Evolutionary conservation across 768 basidiomycete species (phyloP), one percentile per base, ranked within the genome.

Genomic region (Calocybe cyanea): DNA sequence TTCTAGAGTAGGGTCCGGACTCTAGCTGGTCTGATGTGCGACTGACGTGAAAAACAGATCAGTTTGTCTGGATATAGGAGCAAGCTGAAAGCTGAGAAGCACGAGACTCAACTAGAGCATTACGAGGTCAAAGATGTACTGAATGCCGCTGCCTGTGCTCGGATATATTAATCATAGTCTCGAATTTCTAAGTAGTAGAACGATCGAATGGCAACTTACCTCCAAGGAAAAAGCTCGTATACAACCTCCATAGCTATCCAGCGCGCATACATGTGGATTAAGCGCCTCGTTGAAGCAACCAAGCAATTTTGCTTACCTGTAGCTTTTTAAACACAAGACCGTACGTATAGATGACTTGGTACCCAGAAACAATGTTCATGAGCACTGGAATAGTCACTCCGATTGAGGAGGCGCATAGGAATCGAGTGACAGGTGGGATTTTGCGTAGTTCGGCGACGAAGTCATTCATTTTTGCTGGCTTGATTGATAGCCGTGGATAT

Each of bases 401-500:
- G 2, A 87, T 57, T 1, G 80, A 77, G 1, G 87, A 84, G 17
- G 65, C 68, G 46, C 78, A 72, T 5, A 89, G 61, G 45, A 83
- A 80, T 24, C 91, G 80, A 4, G 91, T 92, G 30, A 93, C 83
- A 25, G 85, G 85, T 0, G 91, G 90, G 1, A 92, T 87, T 68
- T 89, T 91, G 55, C 72, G 78, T 42, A 92, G 63, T 67, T 91
- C 85, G 17, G 76, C 70, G 2, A 74, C 18, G 30, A 81, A 57
- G 14, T 69, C 65, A 41, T 74, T 65, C 78, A 79, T 79, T 24
- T 32, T n/a, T 32, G n/a, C n/a, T n/a, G n/a, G n/a, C n/a, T n/a
- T n/a, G n/a, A n/a, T n/a, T n/a, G n/a, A n/a, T n/a, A n/a, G n/a
- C n/a, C n/a, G n/a, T n/a, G n/a, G n/a, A n/a, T n/a, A n/a, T n/a